phyloP scores from a whole-genome alignment of 441 rosid species.

The Erodium moschatum region DNA sequence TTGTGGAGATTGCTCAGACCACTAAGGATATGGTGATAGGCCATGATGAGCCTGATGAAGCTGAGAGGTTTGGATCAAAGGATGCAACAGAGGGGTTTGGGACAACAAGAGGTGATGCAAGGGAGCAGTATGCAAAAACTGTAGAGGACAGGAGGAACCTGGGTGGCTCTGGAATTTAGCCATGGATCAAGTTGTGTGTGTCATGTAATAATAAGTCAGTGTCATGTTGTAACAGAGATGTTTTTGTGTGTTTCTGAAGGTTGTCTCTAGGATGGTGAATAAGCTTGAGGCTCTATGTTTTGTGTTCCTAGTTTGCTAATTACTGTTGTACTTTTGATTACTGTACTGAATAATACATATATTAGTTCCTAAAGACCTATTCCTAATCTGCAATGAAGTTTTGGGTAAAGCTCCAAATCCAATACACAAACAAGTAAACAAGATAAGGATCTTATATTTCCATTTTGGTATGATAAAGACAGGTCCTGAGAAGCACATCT shows the following conservation, averaged over 20 bases:
- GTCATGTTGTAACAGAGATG: background rate
- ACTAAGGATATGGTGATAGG: conserved; percentile 1
- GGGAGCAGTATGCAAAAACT: conserved; percentile 6
- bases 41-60: conserved; percentile 1
- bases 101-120: background rate
- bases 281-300: conserved; percentile 5
- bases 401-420: no score
- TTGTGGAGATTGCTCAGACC: conserved; percentile 4
- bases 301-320: background rate
- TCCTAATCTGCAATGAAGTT: no score
- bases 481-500: no score
- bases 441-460: no score
- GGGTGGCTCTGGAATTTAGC: background rate
- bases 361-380: no score
- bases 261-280: background rate
- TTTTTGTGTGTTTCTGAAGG: background rate
- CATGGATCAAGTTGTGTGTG: background rate
- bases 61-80: background rate
- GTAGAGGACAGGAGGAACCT: background rate
- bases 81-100: background rate
- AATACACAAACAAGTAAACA: no score
- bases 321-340: background rate
- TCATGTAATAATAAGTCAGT: background rate
- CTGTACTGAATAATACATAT: background rate
- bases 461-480: no score